These are phyloP conservation scores for Brasilioporus rufonigricans DNA, from an alignment of 768 basidiomycete species.

Conservation along the genomic window DNA sequence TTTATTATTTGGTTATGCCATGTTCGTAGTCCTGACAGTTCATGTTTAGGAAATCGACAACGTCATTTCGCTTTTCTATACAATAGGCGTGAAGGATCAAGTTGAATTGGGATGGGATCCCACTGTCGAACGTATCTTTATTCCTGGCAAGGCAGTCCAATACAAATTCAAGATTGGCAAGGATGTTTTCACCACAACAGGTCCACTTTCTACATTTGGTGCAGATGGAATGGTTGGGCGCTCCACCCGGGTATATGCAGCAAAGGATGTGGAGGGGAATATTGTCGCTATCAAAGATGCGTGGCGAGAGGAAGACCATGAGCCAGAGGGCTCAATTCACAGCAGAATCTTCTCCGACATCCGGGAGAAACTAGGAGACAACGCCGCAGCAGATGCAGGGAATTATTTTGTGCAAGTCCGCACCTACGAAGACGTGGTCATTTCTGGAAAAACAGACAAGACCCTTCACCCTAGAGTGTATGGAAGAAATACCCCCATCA, in stretches of 20 bases:
- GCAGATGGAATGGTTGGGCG: background rate
- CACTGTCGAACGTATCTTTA: background rate
- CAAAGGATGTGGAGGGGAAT: background rate
- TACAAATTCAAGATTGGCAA: background rate
- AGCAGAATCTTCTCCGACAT: background rate
- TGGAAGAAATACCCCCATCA: no score
- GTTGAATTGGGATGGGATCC: background rate
- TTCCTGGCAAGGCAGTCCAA: background rate
- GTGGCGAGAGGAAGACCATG: background rate
- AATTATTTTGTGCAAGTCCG: background rate
- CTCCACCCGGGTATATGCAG: background rate
- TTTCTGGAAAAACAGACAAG: background rate
- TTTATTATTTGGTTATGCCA: no score
- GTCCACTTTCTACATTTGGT: background rate
- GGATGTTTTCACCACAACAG: background rate
- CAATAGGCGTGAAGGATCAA: background rate
- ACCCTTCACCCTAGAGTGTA: background rate
- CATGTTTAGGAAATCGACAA: conserved; percentile 1
- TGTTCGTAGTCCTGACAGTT: background rate
- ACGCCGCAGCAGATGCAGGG: background rate
- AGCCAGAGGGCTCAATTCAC: background rate
- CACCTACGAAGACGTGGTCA: background rate
- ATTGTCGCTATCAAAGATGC: background rate
- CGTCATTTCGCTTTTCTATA: conserved; percentile 9
- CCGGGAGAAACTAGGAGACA: background rate